phyloP scores from a whole-genome alignment of 176 grass and related monocot species.

The Zoysia japonica region DNA sequence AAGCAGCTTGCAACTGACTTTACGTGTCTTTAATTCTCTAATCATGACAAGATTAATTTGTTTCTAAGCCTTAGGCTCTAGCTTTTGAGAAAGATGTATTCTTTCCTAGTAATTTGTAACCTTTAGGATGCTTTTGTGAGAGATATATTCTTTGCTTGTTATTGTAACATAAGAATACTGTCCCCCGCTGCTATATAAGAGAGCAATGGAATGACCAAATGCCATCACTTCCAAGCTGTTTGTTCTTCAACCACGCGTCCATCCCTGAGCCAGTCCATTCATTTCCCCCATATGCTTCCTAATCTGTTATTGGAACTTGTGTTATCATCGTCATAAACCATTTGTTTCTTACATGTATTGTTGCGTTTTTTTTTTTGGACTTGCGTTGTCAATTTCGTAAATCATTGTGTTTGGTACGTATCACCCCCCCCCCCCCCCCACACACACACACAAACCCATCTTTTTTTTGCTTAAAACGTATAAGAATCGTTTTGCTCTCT shows the following conservation, averaged over 20 bases:
- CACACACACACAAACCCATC: no score
- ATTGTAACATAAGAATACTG: not conserved
- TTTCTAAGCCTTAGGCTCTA: not conserved
- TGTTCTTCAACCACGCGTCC: not conserved
- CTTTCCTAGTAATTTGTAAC: not conserved
- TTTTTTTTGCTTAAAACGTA: no score
- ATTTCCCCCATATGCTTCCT: not conserved
- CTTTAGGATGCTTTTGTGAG: not conserved
- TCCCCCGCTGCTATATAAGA: not conserved
- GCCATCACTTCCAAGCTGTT: not conserved
- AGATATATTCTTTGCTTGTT: not conserved
- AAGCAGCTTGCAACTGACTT: not conserved
- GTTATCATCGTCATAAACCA: not conserved
- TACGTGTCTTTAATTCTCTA: not conserved
- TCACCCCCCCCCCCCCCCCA: no score
- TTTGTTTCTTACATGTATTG: not conserved
- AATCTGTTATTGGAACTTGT: not conserved
- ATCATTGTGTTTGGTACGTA: no score
- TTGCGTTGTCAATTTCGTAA: no score
- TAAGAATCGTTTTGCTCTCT: no score
- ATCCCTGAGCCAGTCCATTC: not conserved
- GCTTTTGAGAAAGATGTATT: not conserved
- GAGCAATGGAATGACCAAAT: not conserved
- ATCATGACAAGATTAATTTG: not conserved
- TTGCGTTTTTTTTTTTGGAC: no score